Evolutionary conservation across 2,329 filamentous ascomycete genomes (phyloP).

Genomic region (Pestalotiopsis sp.): DNA sequence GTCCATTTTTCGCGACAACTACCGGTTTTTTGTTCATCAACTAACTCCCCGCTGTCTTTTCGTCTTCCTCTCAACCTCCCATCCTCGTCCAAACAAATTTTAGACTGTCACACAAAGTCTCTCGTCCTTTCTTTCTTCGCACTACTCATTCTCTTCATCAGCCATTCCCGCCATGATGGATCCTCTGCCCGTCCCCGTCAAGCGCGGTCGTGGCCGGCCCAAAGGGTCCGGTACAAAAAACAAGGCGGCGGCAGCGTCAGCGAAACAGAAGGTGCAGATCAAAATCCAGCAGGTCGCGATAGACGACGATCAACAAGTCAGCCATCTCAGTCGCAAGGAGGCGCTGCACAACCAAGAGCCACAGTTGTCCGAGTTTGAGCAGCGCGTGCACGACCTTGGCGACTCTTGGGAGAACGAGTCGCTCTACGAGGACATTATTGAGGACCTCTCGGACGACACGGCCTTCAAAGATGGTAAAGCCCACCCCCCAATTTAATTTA

Average conservation of each 20-base stretch:
- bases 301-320: constrained; percentile 10
- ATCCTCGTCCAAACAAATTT: no score
- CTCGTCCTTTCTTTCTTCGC: background rate
- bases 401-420: constrained; percentile 48
- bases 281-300: constrained; percentile 6
- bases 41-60: no score
- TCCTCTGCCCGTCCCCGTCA: constrained; percentile 1
- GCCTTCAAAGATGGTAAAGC: constrained; percentile 33
- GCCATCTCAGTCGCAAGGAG: constrained; percentile 9
- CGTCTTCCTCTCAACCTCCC: no score
- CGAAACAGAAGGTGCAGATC: constrained; percentile 3
- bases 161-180: background rate
- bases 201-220: constrained; percentile 11
- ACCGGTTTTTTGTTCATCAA: no score
- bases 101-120: no score
- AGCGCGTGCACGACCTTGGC: constrained; percentile 20
- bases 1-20: no score
- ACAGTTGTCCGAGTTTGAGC: constrained; percentile 7
- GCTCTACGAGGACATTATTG: constrained; percentile 48
- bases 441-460: constrained; percentile 46
- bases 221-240: constrained; percentile 10
- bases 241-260: background rate
- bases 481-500: constrained; percentile 1
- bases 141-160: background rate
- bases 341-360: background rate